Base-by-base conservation (phyloP, 2,329 filamentous ascomycete species). In the Cordyceps militaris region DNA sequence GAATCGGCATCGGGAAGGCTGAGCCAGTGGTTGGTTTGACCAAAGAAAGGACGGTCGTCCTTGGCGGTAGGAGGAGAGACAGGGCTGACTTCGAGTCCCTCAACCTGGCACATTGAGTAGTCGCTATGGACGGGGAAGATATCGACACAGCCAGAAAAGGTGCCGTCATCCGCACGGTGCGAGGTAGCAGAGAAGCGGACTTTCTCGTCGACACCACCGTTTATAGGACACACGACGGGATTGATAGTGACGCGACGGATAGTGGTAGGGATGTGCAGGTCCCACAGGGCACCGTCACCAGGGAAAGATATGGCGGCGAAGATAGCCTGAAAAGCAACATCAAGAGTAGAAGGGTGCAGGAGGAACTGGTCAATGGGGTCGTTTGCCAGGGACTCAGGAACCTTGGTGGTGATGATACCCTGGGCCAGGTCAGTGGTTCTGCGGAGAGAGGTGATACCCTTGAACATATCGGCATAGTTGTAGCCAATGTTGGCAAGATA, bases 311-410 rank as follows among this genome's bases (percentile, higher is more conserved):
- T 67, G 1, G 72, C 70, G 1, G 66, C 61, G 5, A 74, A 63
- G 10, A 67, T 58, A 5, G 67, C 60, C 58, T 76, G 74, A 57
- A 76, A 67, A 1, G 69, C 67, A 0, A 64, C 63, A 43, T 75
- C 73, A 0, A 76, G 61, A 2, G 65, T 60, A 0, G 62, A 67
- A 0, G 73, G 72, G 46, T 74, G 72, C 0, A 74, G 61, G 4
- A 70, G 56, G 11, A 65, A 61, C 3, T 58, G 47, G 3, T 56
- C 49, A 21, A 57, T 51, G 4, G 47, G 55, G 8, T 43, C 58
- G 13, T 23, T 54, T 38, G 55, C 40, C 47, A 57, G 55, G 16
- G 57, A 14, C 38, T 59, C 57, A 3, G 23, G 53, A 34, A 58
- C 58, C 44, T 16, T 59, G 14, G 55, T 64, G 62, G 24, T 62